Base-by-base conservation (phyloP, 257 asterid genomes). In the Solanum ossicruentum region DNA sequence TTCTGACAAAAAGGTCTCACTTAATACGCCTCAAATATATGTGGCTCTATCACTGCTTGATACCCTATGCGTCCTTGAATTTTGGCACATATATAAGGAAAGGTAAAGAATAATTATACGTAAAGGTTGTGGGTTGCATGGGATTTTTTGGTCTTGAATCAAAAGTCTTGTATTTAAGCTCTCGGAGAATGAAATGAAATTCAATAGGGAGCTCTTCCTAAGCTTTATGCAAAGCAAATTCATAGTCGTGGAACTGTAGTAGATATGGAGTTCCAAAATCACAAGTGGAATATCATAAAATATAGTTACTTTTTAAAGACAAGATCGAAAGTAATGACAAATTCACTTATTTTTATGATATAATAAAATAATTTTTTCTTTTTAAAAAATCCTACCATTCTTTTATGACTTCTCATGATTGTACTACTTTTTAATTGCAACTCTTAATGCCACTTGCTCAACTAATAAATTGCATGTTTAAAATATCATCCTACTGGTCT, bases 341-440 rank as follows among this genome's bases (percentile, higher is more conserved):
- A 21, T 61, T 1, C 1, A 56, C 0, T 28, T 3, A 65, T 28
- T 26, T 65, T 13, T 26, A 28, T 1, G 41, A 26, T 65, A 1
- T 26, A 28, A 65, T 0, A 0, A 4, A 2, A 12, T 28, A 4
- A 13, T 36, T 36, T 36, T 0, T 36, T 36, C 0, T 10, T 28
- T 66, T 66, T 12, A 66, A 21, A 32, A 66, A 66, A 66, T 66
- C 15, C 7, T 66, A 32, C 49, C 16, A 12, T 0, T 67, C 12
- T 67, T 32, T 63, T 6, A 15, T 4, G 23, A 28, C 32, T 67
- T 36, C 45, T 36, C 49, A 16, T 67, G 49, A 32, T 67, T 66
- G 12, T 67, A 67, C 49, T 21, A 23, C 12, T 23, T 26, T 26
- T 12, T 1, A 23, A 26, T 26, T 26, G 41, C 7, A 3, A 65